Conservation (phyloP, 345 rosid species). For the Clausena lansium region DNA sequence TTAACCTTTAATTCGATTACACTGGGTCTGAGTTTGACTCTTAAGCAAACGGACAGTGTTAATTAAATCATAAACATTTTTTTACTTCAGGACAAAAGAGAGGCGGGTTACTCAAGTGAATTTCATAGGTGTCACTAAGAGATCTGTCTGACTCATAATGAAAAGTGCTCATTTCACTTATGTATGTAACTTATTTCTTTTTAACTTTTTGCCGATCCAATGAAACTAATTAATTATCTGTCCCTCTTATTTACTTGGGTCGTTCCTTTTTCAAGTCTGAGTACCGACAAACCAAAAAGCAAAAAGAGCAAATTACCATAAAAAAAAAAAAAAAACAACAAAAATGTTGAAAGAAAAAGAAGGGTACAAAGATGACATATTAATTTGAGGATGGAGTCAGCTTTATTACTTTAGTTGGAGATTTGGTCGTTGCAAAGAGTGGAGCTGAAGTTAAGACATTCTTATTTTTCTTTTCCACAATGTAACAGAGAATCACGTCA, state of each 20-base stretch:
- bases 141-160: not conserved
- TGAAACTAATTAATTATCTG: not conserved
- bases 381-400: not conserved
- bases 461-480: not conserved
- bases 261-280: constrained; percentile 2
- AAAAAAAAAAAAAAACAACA: constrained; percentile 1
- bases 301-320: not conserved
- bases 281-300: not conserved
- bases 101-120: not conserved
- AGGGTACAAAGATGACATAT: not conserved
- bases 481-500: not conserved
- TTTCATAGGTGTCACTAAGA: not conserved
- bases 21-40: not conserved
- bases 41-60: not conserved
- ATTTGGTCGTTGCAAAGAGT: constrained; percentile 4
- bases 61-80: constrained; percentile 18
- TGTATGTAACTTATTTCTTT: too few species aligned
- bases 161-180: not conserved
- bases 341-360: too few species aligned
- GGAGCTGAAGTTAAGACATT: not conserved
- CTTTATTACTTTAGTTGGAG: not conserved
- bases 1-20: not conserved
- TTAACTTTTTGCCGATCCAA: constrained; percentile 4
- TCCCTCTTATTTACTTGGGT: not conserved
- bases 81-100: not conserved